phyloP scores from a whole-genome alignment of 129 eudicot genomes.

The carrot (Daucus carota) region DH1_v3.0 NC_030381.2:26285001-26285500 shows the following conservation, averaged over 20 bases:
- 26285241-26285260: conserved; percentile 16
- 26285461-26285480: conserved; percentile 66
- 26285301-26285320: neutral
- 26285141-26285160: conserved; percentile 23
- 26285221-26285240: conserved; percentile 53
- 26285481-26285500: conserved; percentile 38
- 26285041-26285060: conserved; percentile 72
- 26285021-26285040: conserved; percentile 35
- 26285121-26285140: conserved; percentile 20
- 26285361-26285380: conserved; percentile 7
- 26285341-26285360: conserved; percentile 14
- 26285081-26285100: conserved; percentile 6
- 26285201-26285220: conserved; percentile 54
- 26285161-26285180: conserved; percentile 43
- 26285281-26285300: conserved; percentile 6
- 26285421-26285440: conserved; percentile 76
- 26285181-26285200: conserved; percentile 29
- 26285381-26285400: conserved; percentile 13
- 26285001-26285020: conserved; percentile 76
- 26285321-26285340: neutral
- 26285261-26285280: conserved; percentile 9
- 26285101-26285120: neutral
- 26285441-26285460: conserved; percentile 47
- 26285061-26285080: conserved; percentile 63
- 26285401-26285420: conserved; percentile 43